A percentile compares a stretch with the other conserved stretches of the same genome.
Evolutionary conservation across 2,329 filamentous ascomycete species (phyloP).

Genomic region (Fusarium mundagurra): DNA sequence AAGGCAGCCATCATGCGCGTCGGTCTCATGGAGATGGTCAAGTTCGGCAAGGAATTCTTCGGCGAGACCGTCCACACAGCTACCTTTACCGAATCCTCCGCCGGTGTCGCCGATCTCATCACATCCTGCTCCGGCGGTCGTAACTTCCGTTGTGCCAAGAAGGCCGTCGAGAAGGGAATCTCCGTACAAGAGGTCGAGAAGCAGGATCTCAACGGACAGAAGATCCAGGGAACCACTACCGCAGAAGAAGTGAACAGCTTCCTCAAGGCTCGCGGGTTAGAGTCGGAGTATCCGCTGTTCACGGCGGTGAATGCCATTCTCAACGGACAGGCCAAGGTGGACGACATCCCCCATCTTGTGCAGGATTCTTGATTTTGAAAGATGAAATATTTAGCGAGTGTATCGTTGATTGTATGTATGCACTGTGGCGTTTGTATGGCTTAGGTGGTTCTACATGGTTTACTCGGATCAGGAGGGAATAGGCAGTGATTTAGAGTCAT

Average conservation of each 20-base stretch:
- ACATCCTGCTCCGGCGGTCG: slow-evolving; percentile 92
- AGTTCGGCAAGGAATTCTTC: slow-evolving; percentile 95
- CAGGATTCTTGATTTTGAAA: slow-evolving; percentile 44
- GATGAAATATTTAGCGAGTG: neutral
- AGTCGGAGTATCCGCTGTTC: slow-evolving; percentile 90
- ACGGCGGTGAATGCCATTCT: slow-evolving; percentile 87
- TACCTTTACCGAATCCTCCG: slow-evolving; percentile 97
- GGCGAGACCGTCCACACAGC: slow-evolving; percentile 79
- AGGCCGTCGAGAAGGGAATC: slow-evolving; percentile 81
- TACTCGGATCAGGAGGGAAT: slow-evolving; percentile 14
- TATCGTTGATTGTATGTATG: slow-evolving; percentile 6
- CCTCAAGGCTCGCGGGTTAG: slow-evolving; percentile 78
- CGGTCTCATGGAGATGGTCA: slow-evolving; percentile 94
- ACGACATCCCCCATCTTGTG: slow-evolving; percentile 81
- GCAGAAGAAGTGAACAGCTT: slow-evolving; percentile 92
- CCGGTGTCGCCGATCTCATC: slow-evolving; percentile 94
- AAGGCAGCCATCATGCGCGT: slow-evolving; percentile 99
- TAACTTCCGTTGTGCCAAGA: slow-evolving; percentile 93
- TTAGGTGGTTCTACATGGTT: slow-evolving; percentile 20
- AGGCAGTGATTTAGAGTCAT: slow-evolving; percentile 22
- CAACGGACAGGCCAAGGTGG: slow-evolving; percentile 77
- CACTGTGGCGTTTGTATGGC: slow-evolving; percentile 38
- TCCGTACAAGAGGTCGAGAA: slow-evolving; percentile 88
- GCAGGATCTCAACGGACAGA: slow-evolving; percentile 93
- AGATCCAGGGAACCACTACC: slow-evolving; percentile 92